Conservation (phyloP, 805 yeast genomes). For the Cyberlindnera saturnus region DNA sequence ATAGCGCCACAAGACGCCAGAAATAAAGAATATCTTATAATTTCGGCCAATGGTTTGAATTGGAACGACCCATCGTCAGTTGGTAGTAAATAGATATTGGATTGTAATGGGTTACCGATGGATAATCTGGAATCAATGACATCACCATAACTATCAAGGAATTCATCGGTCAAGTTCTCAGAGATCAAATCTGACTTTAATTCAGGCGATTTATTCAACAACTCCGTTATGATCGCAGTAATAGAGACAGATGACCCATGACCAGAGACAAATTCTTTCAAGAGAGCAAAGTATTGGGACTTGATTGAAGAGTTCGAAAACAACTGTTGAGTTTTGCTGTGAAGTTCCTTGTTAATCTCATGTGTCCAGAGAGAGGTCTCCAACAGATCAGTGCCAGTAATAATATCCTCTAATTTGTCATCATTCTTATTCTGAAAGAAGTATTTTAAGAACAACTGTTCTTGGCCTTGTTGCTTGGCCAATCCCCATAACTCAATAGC, state of each 20-base stretch:
- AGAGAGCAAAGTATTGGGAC: conserved; percentile 3
- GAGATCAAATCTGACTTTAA: conserved; percentile 1
- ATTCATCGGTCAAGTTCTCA: conserved; percentile 14
- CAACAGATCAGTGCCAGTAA: conserved; percentile 9
- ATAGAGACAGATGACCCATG: conserved; percentile 5
- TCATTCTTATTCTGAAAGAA: conserved; percentile 17
- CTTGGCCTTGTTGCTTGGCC: conserved; percentile 17
- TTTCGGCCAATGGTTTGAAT: conserved; percentile 9
- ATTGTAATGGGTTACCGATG: conserved; percentile 41
- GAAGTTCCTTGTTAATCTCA: conserved; percentile 5
- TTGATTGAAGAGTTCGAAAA: conserved; percentile 4
- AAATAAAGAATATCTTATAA: conserved; percentile 23
- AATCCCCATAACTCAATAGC: conserved; percentile 28
- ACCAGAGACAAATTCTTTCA: conserved; percentile 2
- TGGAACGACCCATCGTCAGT: conserved; percentile 9
- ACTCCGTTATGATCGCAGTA: conserved; percentile 3
- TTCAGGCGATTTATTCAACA: conserved; percentile 13
- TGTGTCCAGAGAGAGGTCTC: conserved; percentile 8
- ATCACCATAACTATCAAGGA: conserved; percentile 25
- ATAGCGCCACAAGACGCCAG: conserved; percentile 12
- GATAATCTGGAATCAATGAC: conserved; percentile 33
- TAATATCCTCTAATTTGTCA: conserved; percentile 8
- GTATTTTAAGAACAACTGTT: conserved; percentile 18
- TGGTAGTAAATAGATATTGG: conserved; percentile 29
- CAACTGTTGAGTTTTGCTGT: conserved; percentile 2